A percentile compares a stretch with the other conserved stretches of the same genome.
Conservation (phyloP, 148 eudicot genomes). For the Silene conica region DNA sequence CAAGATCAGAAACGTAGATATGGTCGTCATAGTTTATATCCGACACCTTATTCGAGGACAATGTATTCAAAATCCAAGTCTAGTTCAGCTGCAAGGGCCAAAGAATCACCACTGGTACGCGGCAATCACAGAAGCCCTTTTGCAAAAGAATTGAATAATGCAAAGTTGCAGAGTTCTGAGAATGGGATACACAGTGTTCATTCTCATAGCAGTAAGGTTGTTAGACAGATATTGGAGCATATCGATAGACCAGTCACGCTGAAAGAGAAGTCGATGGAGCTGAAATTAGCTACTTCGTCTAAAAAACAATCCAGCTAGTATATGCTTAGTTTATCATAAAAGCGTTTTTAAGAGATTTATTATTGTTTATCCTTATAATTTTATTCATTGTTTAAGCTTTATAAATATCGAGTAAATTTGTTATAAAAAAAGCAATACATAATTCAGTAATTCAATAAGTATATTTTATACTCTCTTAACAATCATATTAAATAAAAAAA, state of each 20-base stretch:
- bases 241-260: slow-evolving; percentile 58
- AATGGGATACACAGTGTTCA: slow-evolving; percentile 28
- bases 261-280: slow-evolving; percentile 59
- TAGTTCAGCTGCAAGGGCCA: slow-evolving; percentile 45
- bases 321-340: too few species aligned
- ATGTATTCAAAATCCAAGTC: slow-evolving; percentile 50
- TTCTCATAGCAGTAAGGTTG: slow-evolving; percentile 50
- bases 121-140: slow-evolving; percentile 30
- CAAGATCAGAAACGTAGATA: slow-evolving; percentile 49
- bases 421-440: too few species aligned
- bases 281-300: slow-evolving; percentile 52
- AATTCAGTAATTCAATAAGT: too few species aligned
- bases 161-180: slow-evolving; percentile 27
- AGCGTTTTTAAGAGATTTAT: too few species aligned
- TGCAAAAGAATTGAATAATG: slow-evolving; percentile 30
- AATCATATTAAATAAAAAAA: too few species aligned
- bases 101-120: slow-evolving; percentile 37
- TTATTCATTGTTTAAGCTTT: too few species aligned
- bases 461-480: too few species aligned
- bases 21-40: too few species aligned
- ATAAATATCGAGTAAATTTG: too few species aligned
- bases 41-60: slow-evolving; percentile 49
- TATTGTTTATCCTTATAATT: too few species aligned
- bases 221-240: slow-evolving; percentile 69
- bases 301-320: too few species aligned